Evolutionary conservation across 306 rosid species (phyloP).

Genomic region (Pyrus bretschneideri): DNA sequence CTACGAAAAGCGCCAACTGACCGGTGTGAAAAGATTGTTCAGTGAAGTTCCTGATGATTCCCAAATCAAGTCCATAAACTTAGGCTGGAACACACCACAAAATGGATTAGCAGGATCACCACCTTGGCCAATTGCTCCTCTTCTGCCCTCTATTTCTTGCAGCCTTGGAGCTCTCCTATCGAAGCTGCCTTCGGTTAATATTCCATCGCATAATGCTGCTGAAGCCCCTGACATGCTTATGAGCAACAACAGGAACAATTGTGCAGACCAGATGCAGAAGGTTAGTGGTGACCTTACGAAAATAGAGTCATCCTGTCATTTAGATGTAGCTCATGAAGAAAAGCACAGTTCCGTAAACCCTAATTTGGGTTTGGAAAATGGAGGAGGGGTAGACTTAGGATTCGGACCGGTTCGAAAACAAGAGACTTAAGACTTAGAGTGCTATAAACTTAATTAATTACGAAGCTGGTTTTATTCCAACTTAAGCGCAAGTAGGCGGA

Average conservation of each 20-base stretch:
- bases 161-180: conserved; percentile 43
- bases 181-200: conserved; percentile 30
- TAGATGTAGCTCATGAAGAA: conserved; percentile 33
- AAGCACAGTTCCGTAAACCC: conserved; percentile 17
- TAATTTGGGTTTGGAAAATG: conserved; percentile 15
- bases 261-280: conserved; percentile 24
- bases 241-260: conserved; percentile 13
- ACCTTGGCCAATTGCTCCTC: conserved; percentile 42
- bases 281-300: conserved; percentile 20
- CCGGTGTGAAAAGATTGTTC: conserved; percentile 38
- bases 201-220: conserved; percentile 9
- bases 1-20: conserved; percentile 23
- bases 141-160: conserved; percentile 49
- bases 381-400: conserved; percentile 4
- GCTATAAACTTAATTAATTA: conserved; percentile 24
- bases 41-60: conserved; percentile 35
- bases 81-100: conserved; percentile 54
- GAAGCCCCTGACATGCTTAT: conserved; percentile 18
- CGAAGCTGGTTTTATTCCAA: neutral
- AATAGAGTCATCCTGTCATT: conserved; percentile 23
- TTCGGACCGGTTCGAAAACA: conserved; percentile 15
- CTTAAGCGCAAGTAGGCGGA: too few species aligned
- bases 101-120: conserved; percentile 33
- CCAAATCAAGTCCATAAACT: conserved; percentile 46
- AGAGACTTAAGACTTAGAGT: neutral